phyloP scores from a whole-genome alignment of 2,329 filamentous ascomycete species.

The Sporothrix dimorphospora region DNA sequence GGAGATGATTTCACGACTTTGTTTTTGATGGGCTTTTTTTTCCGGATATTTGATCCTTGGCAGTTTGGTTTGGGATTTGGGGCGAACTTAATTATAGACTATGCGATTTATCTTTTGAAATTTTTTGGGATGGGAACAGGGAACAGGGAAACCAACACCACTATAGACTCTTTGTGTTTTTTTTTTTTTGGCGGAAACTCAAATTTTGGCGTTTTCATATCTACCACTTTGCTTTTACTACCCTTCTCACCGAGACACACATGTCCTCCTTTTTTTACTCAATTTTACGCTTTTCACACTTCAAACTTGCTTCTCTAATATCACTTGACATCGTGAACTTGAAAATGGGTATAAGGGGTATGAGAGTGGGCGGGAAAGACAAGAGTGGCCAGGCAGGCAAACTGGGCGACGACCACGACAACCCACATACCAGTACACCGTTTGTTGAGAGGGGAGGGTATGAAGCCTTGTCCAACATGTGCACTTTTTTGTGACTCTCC shows the following conservation, averaged over 20 bases:
- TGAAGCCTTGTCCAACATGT: background rate
- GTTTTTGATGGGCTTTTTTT: background rate
- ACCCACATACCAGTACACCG: background rate
- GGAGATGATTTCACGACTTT: constrained; percentile 22
- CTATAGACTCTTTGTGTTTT: constrained; percentile 14
- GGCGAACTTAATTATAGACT: constrained; percentile 1
- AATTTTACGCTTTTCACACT: background rate
- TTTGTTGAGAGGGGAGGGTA: background rate
- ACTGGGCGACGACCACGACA: background rate
- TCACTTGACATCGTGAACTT: background rate
- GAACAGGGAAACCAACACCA: constrained; percentile 14
- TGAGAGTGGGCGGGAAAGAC: background rate
- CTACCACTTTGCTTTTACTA: background rate
- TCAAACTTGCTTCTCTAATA: background rate
- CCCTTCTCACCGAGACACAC: constrained; percentile 9
- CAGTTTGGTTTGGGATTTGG: background rate
- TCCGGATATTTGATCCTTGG: background rate
- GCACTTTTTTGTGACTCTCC: background rate
- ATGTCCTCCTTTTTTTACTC: constrained; percentile 10
- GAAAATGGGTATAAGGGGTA: too few species aligned
- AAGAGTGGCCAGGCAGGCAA: too few species aligned
- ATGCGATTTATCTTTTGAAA: background rate
- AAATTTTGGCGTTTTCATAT: constrained; percentile 11
- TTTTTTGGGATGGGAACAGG: constrained; percentile 14
- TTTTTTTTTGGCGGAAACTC: background rate